phyloP scores from a whole-genome alignment of 306 rosid species.

The Cucurbita argyrosperma region DNA sequence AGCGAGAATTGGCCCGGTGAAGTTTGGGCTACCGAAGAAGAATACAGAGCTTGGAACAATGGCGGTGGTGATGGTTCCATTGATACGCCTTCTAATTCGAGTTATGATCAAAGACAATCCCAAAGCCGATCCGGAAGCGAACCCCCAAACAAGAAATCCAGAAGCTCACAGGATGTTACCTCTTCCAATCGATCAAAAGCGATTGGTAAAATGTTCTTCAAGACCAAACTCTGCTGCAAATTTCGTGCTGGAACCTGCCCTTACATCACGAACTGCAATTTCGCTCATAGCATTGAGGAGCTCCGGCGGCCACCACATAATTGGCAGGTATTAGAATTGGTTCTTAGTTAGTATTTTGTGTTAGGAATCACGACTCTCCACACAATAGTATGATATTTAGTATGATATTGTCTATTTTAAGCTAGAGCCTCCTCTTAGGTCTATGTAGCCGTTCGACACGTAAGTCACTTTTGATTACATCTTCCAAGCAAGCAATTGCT shows the following conservation, averaged over 20 bases:
- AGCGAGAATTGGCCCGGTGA: slow-evolving; percentile 61
- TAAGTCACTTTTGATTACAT: too few species aligned
- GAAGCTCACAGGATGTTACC: slow-evolving; percentile 56
- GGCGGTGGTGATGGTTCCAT: slow-evolving; percentile 13
- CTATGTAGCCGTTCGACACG: too few species aligned
- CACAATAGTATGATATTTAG: too few species aligned
- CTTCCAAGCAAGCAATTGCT: too few species aligned
- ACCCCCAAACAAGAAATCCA: slow-evolving; percentile 70
- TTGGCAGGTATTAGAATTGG: slow-evolving; percentile 34
- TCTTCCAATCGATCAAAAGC: slow-evolving; percentile 60
- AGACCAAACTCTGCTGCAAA: slow-evolving; percentile 95
- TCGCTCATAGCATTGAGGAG: slow-evolving; percentile 96
- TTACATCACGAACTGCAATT: slow-evolving; percentile 77
- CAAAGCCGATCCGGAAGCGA: slow-evolving; percentile 65
- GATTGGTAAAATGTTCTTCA: slow-evolving; percentile 95
- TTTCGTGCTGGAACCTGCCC: slow-evolving; percentile 89
- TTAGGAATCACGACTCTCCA: too few species aligned
- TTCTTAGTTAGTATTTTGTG: background rate
- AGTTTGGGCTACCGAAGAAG: slow-evolving; percentile 96
- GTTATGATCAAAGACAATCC: slow-evolving; percentile 47
- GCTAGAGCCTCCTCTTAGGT: too few species aligned
- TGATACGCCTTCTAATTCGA: slow-evolving; percentile 65
- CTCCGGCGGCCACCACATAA: slow-evolving; percentile 88
- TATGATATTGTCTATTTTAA: too few species aligned
- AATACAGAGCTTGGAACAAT: slow-evolving; percentile 70